Conservation (phyloP, 2,329 filamentous ascomycete species). For the Fusarium zealandicum region DNA sequence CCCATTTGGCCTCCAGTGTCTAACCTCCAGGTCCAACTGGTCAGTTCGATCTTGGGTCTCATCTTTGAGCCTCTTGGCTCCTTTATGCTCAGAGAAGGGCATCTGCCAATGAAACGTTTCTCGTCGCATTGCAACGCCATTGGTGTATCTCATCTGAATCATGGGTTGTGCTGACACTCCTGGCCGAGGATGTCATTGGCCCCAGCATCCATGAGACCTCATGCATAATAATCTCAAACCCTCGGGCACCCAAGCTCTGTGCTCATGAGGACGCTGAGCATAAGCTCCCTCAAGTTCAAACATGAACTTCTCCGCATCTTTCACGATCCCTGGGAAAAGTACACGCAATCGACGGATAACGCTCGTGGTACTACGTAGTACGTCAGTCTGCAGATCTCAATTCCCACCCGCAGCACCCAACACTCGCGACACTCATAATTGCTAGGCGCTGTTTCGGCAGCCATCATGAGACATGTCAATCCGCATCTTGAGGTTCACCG, state of each 20-base stretch:
- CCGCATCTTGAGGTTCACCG: slow-evolving; percentile 2
- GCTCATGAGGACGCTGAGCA: slow-evolving; percentile 7
- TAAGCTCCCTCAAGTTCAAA: slow-evolving; percentile 9
- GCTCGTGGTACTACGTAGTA: not conserved
- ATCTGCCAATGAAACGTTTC: slow-evolving; percentile 21
- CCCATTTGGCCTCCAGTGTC: not conserved
- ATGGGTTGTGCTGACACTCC: not conserved
- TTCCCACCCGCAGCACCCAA: slow-evolving; percentile 23
- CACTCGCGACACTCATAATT: slow-evolving; percentile 10
- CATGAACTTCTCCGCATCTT: slow-evolving; percentile 7
- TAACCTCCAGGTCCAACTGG: slow-evolving; percentile 4
- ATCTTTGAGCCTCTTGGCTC: slow-evolving; percentile 17
- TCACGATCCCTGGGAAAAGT: not conserved
- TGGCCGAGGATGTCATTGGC: not conserved
- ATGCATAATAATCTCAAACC: slow-evolving; percentile 15
- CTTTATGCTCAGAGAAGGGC: slow-evolving; percentile 1
- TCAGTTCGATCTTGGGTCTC: not conserved
- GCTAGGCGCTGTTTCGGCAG: slow-evolving; percentile 9
- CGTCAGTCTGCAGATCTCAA: slow-evolving; percentile 34
- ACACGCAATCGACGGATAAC: slow-evolving; percentile 8
- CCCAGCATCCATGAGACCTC: slow-evolving; percentile 4
- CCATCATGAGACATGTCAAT: slow-evolving; percentile 19
- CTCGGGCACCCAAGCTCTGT: slow-evolving; percentile 33
- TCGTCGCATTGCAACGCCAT: slow-evolving; percentile 3
- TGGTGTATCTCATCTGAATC: not conserved